Evolutionary conservation across 176 grass and related monocot species (phyloP).

Genomic region (Triticum timopheevii): DNA sequence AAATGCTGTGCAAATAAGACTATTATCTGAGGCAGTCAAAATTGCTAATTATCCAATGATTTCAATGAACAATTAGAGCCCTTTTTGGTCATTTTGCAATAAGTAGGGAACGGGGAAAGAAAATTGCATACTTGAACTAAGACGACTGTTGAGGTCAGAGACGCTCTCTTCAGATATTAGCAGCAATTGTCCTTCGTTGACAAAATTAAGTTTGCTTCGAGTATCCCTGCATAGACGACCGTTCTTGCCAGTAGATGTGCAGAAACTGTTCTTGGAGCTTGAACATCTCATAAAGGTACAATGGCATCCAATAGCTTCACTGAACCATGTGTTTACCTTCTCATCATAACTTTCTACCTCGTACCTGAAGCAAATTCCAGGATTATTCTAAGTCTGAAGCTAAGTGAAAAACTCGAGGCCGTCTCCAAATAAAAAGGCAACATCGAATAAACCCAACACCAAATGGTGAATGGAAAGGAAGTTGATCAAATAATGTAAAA

Average conservation of each 20-base stretch:
- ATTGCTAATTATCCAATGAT: background rate
- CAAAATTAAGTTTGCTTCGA: slow-evolving; percentile 76
- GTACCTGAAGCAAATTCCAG: slow-evolving; percentile 54
- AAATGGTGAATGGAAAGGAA: background rate
- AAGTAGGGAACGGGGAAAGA: background rate
- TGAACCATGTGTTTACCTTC: slow-evolving; percentile 82
- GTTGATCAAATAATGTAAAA: background rate
- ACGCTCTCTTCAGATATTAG: slow-evolving; percentile 81
- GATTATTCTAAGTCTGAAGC: background rate
- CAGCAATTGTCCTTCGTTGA: slow-evolving; percentile 85
- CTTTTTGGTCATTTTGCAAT: background rate
- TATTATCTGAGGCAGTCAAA: background rate
- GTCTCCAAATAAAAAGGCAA: background rate
- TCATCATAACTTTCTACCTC: slow-evolving; percentile 61
- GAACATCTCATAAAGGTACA: slow-evolving; percentile 84
- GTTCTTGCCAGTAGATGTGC: slow-evolving; percentile 21
- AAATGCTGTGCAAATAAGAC: background rate
- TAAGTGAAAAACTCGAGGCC: too few relatives aligned
- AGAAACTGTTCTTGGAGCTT: slow-evolving; percentile 50
- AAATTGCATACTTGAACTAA: slow-evolving; percentile 59
- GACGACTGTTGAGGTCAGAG: slow-evolving; percentile 68
- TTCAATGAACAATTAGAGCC: background rate
- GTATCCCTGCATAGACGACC: slow-evolving; percentile 62
- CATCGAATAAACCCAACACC: background rate
- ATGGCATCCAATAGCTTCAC: slow-evolving; percentile 59